These are phyloP conservation scores for Mortierella antarctica DNA, from an alignment of 192 early-diverging fungal genomes.

Conservation along the genomic window DNA sequence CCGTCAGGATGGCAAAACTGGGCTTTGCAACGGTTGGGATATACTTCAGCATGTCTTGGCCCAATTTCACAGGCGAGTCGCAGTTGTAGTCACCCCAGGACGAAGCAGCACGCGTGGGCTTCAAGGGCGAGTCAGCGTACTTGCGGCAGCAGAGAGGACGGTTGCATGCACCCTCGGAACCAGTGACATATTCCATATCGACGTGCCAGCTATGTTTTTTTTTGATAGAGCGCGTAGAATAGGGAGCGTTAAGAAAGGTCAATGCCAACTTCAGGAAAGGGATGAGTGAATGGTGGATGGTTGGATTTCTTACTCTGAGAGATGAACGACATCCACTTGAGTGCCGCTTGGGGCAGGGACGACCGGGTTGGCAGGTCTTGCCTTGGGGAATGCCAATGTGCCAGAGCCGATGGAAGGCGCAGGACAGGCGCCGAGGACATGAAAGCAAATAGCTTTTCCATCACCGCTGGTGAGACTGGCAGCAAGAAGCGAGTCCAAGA, in stretches of 20 bases:
- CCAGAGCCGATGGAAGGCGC: conserved; percentile 46
- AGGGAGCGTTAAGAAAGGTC: not conserved
- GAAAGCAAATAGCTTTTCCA: conserved; percentile 57
- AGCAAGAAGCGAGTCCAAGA: conserved; percentile 47
- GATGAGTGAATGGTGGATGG: conserved; percentile 3
- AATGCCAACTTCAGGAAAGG: too few relatives aligned
- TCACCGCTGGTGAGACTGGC: conserved; percentile 34
- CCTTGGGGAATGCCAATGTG: conserved; percentile 55
- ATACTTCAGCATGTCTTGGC: conserved; percentile 51
- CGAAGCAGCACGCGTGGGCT: conserved; percentile 22
- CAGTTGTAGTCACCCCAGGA: conserved; percentile 60
- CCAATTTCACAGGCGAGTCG: conserved; percentile 57
- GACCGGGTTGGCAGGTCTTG: conserved; percentile 44
- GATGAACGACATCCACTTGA: conserved; percentile 58
- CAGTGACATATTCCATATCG: conserved; percentile 12
- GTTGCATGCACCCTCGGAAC: conserved; percentile 56
- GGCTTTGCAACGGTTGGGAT: conserved; percentile 43
- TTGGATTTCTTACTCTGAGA: conserved; percentile 59
- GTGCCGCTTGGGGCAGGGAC: conserved; percentile 18
- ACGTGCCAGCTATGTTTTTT: conserved; percentile 35
- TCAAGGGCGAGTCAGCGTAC: conserved; percentile 37
- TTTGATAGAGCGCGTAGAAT: conserved; percentile 8
- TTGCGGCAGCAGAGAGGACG: conserved; percentile 58
- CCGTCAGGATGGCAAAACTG: conserved; percentile 61
- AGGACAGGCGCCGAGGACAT: conserved; percentile 52